Conservation (phyloP, 257 asterid genomes). For the Solanum ossicruentum region DNA sequence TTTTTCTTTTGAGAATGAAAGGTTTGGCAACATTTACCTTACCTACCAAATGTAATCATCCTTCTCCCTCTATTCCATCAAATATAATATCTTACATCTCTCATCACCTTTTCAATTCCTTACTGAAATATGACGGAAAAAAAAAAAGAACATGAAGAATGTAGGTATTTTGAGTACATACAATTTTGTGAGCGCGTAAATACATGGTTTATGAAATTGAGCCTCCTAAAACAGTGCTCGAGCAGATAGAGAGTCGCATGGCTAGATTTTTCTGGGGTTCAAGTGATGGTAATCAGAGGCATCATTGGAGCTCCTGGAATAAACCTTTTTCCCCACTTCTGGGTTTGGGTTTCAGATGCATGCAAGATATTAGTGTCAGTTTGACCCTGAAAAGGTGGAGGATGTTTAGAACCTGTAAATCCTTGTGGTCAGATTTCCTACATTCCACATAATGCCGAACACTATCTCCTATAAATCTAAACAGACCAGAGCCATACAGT, state of each 20-base stretch:
- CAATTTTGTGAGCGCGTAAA: background rate
- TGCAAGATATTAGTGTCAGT: background rate
- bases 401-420: background rate
- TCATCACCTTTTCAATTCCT: background rate
- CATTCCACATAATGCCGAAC: background rate
- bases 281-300: background rate
- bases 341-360: background rate
- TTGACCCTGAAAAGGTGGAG: background rate
- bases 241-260: background rate
- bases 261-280: background rate
- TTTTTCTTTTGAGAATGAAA: background rate
- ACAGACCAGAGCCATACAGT: background rate
- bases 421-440: background rate
- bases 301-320: background rate
- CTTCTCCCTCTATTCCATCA: background rate
- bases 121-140: background rate
- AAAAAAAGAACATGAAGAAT: background rate
- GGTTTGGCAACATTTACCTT: background rate
- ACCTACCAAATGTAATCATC: background rate
- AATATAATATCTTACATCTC: too few species aligned
- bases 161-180: background rate
- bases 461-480: background rate
- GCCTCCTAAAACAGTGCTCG: background rate
- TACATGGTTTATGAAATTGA: background rate
- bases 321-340: background rate